Conservation (phyloP, 495 filamentous ascomycete genomes). For the Hypoxylon subgilvum region DNA sequence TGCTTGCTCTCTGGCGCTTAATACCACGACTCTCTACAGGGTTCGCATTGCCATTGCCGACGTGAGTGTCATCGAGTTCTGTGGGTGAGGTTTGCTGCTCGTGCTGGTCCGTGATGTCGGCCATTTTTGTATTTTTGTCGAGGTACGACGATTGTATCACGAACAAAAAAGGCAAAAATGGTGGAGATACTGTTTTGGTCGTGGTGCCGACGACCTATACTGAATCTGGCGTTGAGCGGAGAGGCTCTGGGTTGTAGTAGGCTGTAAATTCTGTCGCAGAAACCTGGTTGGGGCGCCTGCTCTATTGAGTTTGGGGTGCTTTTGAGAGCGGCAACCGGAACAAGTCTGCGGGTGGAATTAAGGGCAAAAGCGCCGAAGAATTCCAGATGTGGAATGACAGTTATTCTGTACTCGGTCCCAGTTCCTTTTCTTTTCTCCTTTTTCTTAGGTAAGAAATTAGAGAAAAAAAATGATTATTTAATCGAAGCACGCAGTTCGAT, state of each 20-base stretch:
- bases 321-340: slow-evolving; percentile 44
- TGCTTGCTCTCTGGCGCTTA: slow-evolving; percentile 85
- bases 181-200: slow-evolving; percentile 64
- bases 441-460: slow-evolving; percentile 35
- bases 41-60: slow-evolving; percentile 66
- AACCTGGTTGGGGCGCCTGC: slow-evolving; percentile 60
- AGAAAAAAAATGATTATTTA: slow-evolving; percentile 9
- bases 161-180: slow-evolving; percentile 55
- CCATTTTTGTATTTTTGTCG: slow-evolving; percentile 59
- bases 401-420: slow-evolving; percentile 25
- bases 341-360: too few species aligned
- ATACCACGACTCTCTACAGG: slow-evolving; percentile 75
- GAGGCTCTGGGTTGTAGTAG: slow-evolving; percentile 49
- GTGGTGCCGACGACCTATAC: slow-evolving; percentile 65
- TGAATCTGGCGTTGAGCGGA: slow-evolving; percentile 63
- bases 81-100: slow-evolving; percentile 64
- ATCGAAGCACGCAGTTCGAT: too few species aligned
- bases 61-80: slow-evolving; percentile 67
- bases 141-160: slow-evolving; percentile 55
- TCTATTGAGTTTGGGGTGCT: slow-evolving; percentile 59
- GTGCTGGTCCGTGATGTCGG: slow-evolving; percentile 68
- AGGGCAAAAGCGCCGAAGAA: slow-evolving; percentile 50
- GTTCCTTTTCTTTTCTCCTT: slow-evolving; percentile 16
- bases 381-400: slow-evolving; percentile 30
- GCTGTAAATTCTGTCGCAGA: slow-evolving; percentile 56